phyloP scores from a whole-genome alignment of 2,329 filamentous ascomycete genomes.

The Trematosphaeria pertusa region DNA sequence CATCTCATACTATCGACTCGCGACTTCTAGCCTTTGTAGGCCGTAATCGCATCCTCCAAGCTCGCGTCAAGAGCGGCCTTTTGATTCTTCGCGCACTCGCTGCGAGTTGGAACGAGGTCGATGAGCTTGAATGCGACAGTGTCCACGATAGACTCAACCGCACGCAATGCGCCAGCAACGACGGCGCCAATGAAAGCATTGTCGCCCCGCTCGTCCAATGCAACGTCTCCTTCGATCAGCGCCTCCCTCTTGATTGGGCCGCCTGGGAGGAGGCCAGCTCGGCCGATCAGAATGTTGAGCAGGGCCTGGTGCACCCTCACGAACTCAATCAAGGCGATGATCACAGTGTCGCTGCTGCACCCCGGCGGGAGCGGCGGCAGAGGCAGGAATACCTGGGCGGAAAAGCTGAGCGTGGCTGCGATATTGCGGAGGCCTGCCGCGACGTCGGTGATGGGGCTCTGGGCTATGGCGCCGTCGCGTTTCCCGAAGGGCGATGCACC shows the following conservation, averaged over 20 bases:
- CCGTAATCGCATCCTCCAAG: constrained; percentile 11
- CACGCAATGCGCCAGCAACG: constrained; percentile 15
- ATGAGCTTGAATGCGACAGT: constrained; percentile 11
- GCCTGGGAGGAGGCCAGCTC: constrained; percentile 8
- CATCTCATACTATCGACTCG: no score
- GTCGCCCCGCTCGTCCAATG: neutral
- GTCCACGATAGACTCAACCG: constrained; percentile 12
- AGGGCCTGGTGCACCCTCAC: constrained; percentile 18
- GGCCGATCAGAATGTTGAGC: constrained; percentile 18
- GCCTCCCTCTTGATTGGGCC: constrained; percentile 1
- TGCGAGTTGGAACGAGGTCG: constrained; percentile 9
- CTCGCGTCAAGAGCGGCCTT: constrained; percentile 10
- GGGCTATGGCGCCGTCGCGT: neutral
- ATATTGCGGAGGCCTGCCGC: constrained; percentile 5
- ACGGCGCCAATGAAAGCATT: constrained; percentile 3
- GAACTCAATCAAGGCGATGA: constrained; percentile 14
- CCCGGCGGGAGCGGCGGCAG: no score
- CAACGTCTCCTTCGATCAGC: neutral
- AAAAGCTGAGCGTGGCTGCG: neutral
- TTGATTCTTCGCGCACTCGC: constrained; percentile 14
- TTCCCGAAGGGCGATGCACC: constrained; percentile 1
- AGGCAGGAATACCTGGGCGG: constrained; percentile 5
- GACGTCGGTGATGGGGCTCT: constrained; percentile 6
- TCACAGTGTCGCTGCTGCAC: constrained; percentile 13
- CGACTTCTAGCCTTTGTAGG: constrained; percentile 9